These are phyloP conservation scores for Lagenidium giganteum DNA, from an alignment of 352 stramenopile species.

Conservation along the genomic window DNA sequence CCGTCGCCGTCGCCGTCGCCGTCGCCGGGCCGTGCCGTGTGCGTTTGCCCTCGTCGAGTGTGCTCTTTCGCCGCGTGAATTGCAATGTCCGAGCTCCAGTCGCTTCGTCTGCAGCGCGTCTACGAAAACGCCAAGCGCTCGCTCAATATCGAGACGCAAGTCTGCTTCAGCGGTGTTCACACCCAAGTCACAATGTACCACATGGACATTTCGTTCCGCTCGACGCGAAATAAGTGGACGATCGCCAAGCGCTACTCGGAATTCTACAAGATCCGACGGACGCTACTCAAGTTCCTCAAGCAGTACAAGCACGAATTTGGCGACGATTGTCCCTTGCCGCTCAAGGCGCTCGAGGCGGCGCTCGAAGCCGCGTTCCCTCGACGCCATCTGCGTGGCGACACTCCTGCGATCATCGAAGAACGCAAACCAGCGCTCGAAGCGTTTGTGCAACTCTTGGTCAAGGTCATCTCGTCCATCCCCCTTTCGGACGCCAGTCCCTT, in stretches of 20 bases:
- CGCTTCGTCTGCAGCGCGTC: conserved; percentile 61
- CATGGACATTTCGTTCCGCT: conserved; percentile 84
- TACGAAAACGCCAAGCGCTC: conserved; percentile 74
- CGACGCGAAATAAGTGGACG: conserved; percentile 82
- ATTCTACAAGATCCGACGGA: conserved; percentile 66
- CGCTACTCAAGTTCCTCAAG: conserved; percentile 64
- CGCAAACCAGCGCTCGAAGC: conserved; percentile 58
- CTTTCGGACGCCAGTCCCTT: conserved; percentile 25
- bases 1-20: no score
- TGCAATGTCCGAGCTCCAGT: conserved; percentile 54
- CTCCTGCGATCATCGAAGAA: conserved; percentile 66
- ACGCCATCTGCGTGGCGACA: conserved; percentile 70
- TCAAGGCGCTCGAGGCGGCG: conserved; percentile 48
- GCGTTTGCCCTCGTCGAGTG: no score
- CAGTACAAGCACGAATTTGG: conserved; percentile 36
- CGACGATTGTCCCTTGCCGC: conserved; percentile 15
- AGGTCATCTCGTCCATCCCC: conserved; percentile 74
- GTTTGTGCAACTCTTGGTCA: conserved; percentile 81
- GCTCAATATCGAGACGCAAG: conserved; percentile 78
- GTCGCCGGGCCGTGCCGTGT: no score
- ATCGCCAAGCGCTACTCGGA: conserved; percentile 86
- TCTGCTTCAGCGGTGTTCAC: conserved; percentile 38
- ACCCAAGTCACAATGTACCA: conserved; percentile 78
- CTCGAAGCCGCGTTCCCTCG: conserved; percentile 57
- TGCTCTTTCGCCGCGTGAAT: background rate